Conservation (phyloP, 2,329 filamentous ascomycete species). For the Monilinia fructicola region DNA sequence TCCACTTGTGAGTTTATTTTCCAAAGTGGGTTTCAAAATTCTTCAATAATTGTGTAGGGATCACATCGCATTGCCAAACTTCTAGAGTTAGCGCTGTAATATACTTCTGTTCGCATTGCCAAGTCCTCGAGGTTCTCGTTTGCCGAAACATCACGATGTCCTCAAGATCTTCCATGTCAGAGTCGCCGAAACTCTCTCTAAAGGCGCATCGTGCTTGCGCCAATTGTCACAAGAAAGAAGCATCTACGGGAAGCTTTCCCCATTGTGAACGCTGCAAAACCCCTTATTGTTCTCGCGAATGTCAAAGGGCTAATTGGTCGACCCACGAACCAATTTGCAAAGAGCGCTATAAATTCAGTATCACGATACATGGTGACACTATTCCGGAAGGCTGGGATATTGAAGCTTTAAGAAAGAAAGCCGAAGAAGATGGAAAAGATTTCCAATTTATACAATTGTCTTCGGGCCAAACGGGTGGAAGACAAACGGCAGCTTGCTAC, state of each 20-base stretch:
- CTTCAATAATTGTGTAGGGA: constrained; percentile 2
- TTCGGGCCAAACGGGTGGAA: neutral
- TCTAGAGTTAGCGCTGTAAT: neutral
- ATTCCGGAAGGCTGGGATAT: constrained; percentile 11
- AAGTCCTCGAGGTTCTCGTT: constrained; percentile 1
- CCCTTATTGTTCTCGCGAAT: constrained; percentile 10
- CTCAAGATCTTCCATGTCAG: constrained; percentile 13
- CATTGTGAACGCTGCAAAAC: constrained; percentile 12
- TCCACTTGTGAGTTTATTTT: neutral
- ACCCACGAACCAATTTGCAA: constrained; percentile 5
- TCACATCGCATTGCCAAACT: constrained; percentile 7
- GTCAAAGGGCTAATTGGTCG: constrained; percentile 11
- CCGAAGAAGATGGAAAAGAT: constrained; percentile 6
- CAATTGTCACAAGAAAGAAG: constrained; percentile 5
- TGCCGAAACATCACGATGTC: constrained; percentile 8
- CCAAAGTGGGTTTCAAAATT: constrained; percentile 1
- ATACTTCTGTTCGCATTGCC: neutral
- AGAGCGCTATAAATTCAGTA: constrained; percentile 16
- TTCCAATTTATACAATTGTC: constrained; percentile 15
- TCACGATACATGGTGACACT: constrained; percentile 13
- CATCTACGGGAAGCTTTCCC: constrained; percentile 4
- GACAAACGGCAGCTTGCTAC: neutral
- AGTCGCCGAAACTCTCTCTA: neutral
- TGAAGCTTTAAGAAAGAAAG: constrained; percentile 5
- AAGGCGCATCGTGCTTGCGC: neutral